Conservation (phyloP, 2,329 filamentous ascomycete genomes). For the Sporothrix euskadiensis region DNA sequence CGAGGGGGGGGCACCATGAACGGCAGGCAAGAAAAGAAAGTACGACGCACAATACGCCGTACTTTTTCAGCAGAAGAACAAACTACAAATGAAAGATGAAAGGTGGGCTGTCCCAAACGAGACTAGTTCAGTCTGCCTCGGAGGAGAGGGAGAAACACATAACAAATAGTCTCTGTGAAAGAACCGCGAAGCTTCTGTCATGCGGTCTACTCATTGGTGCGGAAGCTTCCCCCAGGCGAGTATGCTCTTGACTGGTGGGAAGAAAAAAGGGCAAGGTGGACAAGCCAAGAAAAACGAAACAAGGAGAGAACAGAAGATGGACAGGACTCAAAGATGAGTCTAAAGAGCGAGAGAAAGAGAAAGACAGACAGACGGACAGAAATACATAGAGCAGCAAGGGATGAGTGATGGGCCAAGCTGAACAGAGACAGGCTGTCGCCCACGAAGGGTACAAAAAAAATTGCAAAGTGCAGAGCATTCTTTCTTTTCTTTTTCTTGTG, state of each 20-base stretch:
- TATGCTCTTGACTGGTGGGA: not conserved
- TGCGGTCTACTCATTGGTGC: not conserved
- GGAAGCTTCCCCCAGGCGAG: not conserved
- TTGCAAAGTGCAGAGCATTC: not conserved
- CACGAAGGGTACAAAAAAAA: not conserved
- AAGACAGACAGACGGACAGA: not conserved
- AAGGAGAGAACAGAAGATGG: not conserved
- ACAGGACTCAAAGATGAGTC: not conserved
- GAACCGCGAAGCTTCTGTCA: not conserved
- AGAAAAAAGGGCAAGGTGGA: not conserved
- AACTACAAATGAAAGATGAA: not conserved
- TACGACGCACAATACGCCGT: not conserved
- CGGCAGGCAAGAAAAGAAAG: not conserved
- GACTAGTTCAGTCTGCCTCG: not conserved
- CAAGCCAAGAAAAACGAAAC: not conserved
- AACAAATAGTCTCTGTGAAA: not conserved
- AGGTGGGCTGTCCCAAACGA: not conserved
- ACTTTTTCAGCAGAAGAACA: not conserved
- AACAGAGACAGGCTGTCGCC: not conserved
- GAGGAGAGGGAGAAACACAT: not conserved
- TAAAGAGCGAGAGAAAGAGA: not conserved
- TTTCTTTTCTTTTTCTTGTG: conserved; percentile 3
- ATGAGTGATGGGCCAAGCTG: not conserved
- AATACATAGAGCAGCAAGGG: not conserved
- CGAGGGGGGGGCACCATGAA: not conserved